Percentiles rank a stretch among this genome's conserved stretches.
These are phyloP conservation scores for Hanseniaspora sp. DNA, from an alignment of 1,139 yeast genomes.

Conservation along the genomic window DNA sequence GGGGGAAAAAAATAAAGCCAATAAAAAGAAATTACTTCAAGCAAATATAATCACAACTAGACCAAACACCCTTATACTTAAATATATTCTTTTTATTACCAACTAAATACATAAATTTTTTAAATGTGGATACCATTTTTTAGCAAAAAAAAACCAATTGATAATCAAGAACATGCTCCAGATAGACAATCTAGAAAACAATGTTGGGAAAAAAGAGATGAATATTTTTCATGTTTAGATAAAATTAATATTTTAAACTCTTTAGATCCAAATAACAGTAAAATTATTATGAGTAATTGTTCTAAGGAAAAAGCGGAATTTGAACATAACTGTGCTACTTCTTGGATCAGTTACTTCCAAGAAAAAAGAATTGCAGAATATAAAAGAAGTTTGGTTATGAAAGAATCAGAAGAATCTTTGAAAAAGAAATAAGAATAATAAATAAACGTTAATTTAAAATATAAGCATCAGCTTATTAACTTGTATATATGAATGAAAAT, in stretches of 20 bases:
- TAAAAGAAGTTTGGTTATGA: slow-evolving; percentile 42
- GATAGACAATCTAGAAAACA: slow-evolving; percentile 42
- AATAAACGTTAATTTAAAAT: too few relatives aligned
- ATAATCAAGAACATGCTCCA: slow-evolving; percentile 34
- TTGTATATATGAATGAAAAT: background rate
- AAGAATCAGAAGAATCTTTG: slow-evolving; percentile 34
- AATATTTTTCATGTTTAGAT: slow-evolving; percentile 49
- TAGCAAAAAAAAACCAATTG: slow-evolving; percentile 18
- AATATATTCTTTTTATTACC: background rate
- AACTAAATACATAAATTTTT: background rate
- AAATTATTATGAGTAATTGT: slow-evolving; percentile 34
- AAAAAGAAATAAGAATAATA: background rate
- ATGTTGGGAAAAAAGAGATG: slow-evolving; percentile 63
- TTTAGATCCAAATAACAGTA: slow-evolving; percentile 31
- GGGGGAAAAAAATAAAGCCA: too few relatives aligned
- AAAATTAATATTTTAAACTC: slow-evolving; percentile 42
- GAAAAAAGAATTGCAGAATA: slow-evolving; percentile 52
- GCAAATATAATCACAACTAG: too few relatives aligned
- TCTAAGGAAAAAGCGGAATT: slow-evolving; percentile 37
- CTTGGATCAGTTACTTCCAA: slow-evolving; percentile 61
- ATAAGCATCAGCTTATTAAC: too few relatives aligned
- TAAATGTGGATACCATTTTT: slow-evolving; percentile 15
- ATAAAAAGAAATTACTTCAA: too few relatives aligned
- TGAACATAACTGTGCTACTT: slow-evolving; percentile 46
- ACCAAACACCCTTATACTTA: background rate